These are phyloP conservation scores for Setaria italica DNA, from an alignment of 202 grass and related monocot genomes.

Conservation along the genomic window DNA sequence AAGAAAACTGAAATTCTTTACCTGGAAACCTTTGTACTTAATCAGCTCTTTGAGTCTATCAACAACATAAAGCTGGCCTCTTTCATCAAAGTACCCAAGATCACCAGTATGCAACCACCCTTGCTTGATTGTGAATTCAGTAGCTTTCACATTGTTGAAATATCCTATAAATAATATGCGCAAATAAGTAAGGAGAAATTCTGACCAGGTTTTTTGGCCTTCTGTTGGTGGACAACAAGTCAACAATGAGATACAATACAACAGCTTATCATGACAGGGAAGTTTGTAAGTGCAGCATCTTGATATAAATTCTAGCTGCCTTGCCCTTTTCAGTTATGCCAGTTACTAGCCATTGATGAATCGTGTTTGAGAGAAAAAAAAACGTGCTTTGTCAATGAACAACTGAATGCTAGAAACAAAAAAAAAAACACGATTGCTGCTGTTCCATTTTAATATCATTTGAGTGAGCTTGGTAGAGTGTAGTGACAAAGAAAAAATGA, in stretches of 20 bases:
- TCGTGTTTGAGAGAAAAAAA: neutral
- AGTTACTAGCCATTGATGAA: neutral
- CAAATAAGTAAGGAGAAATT: conserved; percentile 31
- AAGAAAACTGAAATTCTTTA: conserved; percentile 25
- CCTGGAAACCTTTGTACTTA: conserved; percentile 94
- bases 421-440: too few species aligned
- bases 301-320: neutral
- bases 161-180: conserved; percentile 55
- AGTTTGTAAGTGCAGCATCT: neutral
- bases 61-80: conserved; percentile 77
- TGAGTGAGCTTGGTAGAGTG: neutral
- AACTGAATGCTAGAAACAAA: neutral
- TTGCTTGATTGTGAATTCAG: conserved; percentile 74
- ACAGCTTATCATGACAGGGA: neutral
- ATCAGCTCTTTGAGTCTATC: conserved; percentile 98
- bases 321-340: neutral
- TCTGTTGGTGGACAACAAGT: neutral
- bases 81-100: conserved; percentile 77
- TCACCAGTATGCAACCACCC: conserved; percentile 96
- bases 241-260: neutral
- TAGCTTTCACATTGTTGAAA: conserved; percentile 87
- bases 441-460: neutral
- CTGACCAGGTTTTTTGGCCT: neutral
- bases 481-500: neutral
- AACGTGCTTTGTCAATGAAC: neutral